Conservation (phyloP, 163 green algal genomes). For the Prototheca wickerhamii region DNA sequence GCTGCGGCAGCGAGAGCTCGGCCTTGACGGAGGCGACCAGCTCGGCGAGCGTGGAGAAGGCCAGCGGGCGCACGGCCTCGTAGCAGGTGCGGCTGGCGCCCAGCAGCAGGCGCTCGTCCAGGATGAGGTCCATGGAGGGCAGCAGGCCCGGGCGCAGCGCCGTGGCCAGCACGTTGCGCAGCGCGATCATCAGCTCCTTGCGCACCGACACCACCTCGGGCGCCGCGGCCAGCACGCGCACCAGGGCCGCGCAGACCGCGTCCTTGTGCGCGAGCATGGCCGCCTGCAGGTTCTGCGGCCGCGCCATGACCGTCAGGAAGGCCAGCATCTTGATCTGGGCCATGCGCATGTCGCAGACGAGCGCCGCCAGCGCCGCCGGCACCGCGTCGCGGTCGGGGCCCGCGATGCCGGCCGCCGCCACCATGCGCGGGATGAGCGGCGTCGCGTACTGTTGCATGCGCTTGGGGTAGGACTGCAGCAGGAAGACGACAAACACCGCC, state of each 20-base stretch:
- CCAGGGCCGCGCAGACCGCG: conserved; percentile 55
- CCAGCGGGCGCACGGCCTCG: conserved; percentile 56
- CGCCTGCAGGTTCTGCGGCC: conserved; percentile 3
- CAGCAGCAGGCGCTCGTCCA: conserved; percentile 71
- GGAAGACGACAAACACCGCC: conserved; percentile 22
- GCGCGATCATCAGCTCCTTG: conserved; percentile 85
- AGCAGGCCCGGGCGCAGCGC: conserved; percentile 36
- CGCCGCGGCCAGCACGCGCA: conserved; percentile 65
- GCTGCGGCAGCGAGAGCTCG: conserved; percentile 52
- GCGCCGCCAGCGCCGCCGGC: conserved; percentile 11
- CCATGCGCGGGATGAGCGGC: conserved; percentile 64
- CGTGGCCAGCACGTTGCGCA: conserved; percentile 63
- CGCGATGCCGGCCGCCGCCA: conserved; percentile 24
- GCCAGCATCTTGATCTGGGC: conserved; percentile 69
- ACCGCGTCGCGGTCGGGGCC: conserved; percentile 29
- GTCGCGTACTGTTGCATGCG: conserved; percentile 45
- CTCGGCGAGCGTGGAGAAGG: conserved; percentile 73
- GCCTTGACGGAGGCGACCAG: conserved; percentile 62
- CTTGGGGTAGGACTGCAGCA: conserved; percentile 45
- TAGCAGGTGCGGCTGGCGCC: conserved; percentile 43
- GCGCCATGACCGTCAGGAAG: conserved; percentile 61
- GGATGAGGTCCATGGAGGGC: conserved; percentile 55
- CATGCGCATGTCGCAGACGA: conserved; percentile 60
- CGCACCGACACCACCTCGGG: conserved; percentile 68
- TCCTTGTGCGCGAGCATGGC: conserved; percentile 40